These are phyloP conservation scores for Trichoderma aggressivum DNA, from an alignment of 2,329 filamentous ascomycete genomes.

Conservation along the genomic window DNA sequence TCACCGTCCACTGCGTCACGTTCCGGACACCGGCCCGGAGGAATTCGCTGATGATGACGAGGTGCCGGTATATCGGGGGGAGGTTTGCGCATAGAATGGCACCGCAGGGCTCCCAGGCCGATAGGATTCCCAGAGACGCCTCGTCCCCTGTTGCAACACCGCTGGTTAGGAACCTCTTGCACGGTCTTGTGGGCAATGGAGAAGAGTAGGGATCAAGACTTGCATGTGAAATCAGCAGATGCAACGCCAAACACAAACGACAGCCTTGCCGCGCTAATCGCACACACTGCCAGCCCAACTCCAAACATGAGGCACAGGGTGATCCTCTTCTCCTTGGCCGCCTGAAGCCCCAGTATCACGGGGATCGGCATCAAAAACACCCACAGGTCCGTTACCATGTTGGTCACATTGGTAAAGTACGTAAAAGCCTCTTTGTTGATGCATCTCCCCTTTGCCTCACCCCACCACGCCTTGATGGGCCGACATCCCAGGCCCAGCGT, in stretches of 20 bases:
- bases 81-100: conserved; percentile 21
- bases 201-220: neutral
- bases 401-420: conserved; percentile 19
- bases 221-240: conserved; percentile 19
- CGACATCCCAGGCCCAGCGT: conserved; percentile 21
- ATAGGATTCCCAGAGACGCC: conserved; percentile 16
- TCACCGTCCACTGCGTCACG: neutral
- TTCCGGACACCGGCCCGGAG: neutral
- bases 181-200: neutral
- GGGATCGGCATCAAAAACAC: conserved; percentile 20
- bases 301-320: conserved; percentile 20
- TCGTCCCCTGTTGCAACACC: conserved; percentile 6
- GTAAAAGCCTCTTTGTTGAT: conserved; percentile 19
- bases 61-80: conserved; percentile 14
- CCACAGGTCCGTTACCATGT: conserved; percentile 19
- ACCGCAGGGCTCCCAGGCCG: conserved; percentile 21
- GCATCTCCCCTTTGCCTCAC: conserved; percentile 4
- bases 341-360: conserved; percentile 12
- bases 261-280: conserved; percentile 19
- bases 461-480: conserved; percentile 18
- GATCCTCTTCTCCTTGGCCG: conserved; percentile 9
- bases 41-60: neutral
- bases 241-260: conserved; percentile 18
- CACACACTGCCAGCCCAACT: conserved; percentile 20
- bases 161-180: neutral